These are phyloP conservation scores for Mycena capillaripes DNA, from an alignment of 768 basidiomycete species.

Conservation along the genomic window DNA sequence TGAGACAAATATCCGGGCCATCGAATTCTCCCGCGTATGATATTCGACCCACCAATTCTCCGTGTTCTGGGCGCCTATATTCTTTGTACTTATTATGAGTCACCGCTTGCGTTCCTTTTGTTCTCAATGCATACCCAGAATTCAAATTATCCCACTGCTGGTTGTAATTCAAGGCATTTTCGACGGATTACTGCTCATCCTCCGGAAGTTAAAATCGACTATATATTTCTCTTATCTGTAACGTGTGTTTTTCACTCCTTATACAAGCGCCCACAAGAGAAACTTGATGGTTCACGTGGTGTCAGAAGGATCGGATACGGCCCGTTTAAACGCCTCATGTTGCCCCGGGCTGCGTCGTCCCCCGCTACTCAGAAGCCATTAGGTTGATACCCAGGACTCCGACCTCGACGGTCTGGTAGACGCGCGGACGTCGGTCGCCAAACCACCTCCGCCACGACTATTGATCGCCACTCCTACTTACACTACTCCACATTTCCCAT, in stretches of 20 bases:
- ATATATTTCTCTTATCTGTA: conserved; percentile 8
- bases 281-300: conserved; percentile 31
- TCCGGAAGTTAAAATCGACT: too few species aligned
- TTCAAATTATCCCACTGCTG: not conserved
- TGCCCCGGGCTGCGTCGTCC: not conserved
- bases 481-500: not conserved
- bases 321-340: conserved; percentile 34
- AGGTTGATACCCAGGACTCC: not conserved
- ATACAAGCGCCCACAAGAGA: conserved; percentile 30
- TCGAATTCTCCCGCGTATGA: conserved; percentile 14
- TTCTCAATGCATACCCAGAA: not conserved
- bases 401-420: conserved; percentile 12
- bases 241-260: conserved; percentile 1
- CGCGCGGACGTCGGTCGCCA: conserved; percentile 15
- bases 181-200: not conserved
- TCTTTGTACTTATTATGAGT: not conserved
- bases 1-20: not conserved
- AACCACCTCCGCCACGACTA: not conserved
- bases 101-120: not conserved
- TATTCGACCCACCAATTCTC: not conserved
- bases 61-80: not conserved
- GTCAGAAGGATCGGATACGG: conserved; percentile 29
- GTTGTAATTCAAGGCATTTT: not conserved
- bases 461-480: not conserved
- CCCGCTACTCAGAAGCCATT: not conserved